Base-by-base conservation (phyloP, 2,329 filamentous ascomycete genomes). In the Phoma sp. region DNA sequence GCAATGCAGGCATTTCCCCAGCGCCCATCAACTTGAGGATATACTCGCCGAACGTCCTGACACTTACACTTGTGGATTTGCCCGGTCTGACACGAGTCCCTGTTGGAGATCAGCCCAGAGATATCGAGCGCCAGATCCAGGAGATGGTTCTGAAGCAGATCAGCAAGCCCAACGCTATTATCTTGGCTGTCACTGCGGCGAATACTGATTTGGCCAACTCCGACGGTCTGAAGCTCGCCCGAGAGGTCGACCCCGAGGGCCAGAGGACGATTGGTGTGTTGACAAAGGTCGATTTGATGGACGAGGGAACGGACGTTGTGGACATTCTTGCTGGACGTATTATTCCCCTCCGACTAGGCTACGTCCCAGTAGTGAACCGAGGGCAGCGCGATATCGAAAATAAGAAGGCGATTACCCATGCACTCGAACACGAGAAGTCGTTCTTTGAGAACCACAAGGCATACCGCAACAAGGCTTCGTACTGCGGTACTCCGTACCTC, bases 81-180 rank as follows among this genome's bases (percentile, higher is more conserved):
- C 95, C 95, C 41, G 95, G 95, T 76, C 79, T 99, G 72, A 99
- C 95, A 61, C 96, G 96, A 80, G 93, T 98, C 51, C 93, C 93
- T 7, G 93, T 98, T 33, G 93, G 93, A 65, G 93, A 98, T 73
- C 93, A 98, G 78, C 93, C 93, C 40, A 87, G 92, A 75, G 93
- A 98, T 80, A 98, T 98, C 68, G 93, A 98, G 82, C 86, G 87
- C 68, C 95, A 99, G 79, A 99, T 98, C 71, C 88, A 86, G 73
- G 95, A 98, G 70, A 98, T 99, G 92, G 93, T 99, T 38, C 80
- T 98, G 72, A 98, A 98, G 82, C 95, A 98, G 76, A 99, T 99
- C 74, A 90, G 89, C 79, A 99, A 99, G 81, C 89, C 93, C 30
- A 99, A 99, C 77, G 95, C 95, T 57, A 99, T 99, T 75, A 95